These are phyloP conservation scores for Trichoderma breve DNA, from an alignment of 2,329 filamentous ascomycete genomes.

Conservation along the genomic window DNA sequence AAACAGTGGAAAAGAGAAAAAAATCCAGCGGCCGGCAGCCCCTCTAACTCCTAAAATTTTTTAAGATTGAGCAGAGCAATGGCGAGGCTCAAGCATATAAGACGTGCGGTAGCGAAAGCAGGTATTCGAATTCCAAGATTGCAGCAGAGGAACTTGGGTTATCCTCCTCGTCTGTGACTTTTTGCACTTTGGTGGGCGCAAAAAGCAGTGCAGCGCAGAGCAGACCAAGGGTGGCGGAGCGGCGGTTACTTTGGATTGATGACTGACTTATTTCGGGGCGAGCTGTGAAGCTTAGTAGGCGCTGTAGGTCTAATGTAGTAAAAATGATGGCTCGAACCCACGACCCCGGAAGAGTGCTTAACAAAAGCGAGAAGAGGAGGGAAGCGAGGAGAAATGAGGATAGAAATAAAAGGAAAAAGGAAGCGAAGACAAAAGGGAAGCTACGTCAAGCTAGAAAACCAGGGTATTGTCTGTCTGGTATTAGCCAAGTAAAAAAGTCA, in stretches of 20 bases:
- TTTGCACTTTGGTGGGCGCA: background rate
- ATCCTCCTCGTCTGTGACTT: background rate
- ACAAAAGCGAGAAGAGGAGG: background rate
- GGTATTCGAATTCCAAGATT: background rate
- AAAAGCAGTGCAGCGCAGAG: background rate
- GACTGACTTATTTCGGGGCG: background rate
- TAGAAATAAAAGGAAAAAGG: background rate
- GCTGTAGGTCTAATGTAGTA: background rate
- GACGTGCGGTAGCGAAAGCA: background rate
- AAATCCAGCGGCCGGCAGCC: background rate
- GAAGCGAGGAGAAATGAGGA: background rate
- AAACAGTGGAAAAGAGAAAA: background rate
- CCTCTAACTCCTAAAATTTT: background rate
- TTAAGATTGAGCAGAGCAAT: background rate
- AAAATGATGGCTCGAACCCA: background rate
- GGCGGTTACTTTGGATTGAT: background rate
- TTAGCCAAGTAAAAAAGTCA: background rate
- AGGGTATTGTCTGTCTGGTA: background rate
- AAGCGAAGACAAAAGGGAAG: background rate
- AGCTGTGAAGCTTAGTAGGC: background rate
- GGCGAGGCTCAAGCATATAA: background rate
- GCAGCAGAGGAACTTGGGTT: background rate
- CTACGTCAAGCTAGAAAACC: conserved; percentile 7
- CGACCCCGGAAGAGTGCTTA: background rate
- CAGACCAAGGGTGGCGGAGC: background rate